Percentiles rank a stretch among this genome's conserved stretches.
Evolutionary conservation across 140 eudicot species (phyloP).

Genomic region (Cichorium intybus): DNA sequence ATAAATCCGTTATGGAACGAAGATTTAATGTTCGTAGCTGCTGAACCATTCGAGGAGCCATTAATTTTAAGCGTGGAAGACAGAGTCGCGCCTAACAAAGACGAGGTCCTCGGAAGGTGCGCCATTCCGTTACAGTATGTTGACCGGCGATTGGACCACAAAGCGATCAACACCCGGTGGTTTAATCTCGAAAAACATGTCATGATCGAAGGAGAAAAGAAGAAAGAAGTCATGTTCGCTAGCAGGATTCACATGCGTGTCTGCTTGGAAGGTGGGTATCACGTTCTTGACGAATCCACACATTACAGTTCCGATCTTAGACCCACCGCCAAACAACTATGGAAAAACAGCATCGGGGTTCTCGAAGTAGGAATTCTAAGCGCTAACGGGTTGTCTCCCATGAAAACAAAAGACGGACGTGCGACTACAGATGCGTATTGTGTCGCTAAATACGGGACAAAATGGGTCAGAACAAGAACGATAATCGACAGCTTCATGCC

Average conservation of each 20-base stretch:
- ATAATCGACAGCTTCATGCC: constrained; percentile 47
- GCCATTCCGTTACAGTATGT: constrained; percentile 44
- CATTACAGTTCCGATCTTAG: constrained; percentile 54
- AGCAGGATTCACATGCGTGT: constrained; percentile 52
- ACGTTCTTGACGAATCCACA: constrained; percentile 60
- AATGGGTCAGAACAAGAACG: constrained; percentile 62
- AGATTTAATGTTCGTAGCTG: constrained; percentile 57
- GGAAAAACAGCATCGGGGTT: constrained; percentile 49
- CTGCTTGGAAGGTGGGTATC: constrained; percentile 74
- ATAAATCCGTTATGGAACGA: constrained; percentile 66
- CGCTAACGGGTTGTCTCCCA: constrained; percentile 51
- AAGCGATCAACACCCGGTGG: constrained; percentile 44
- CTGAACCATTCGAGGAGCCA: constrained; percentile 65
- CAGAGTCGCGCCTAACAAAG: constrained; percentile 38
- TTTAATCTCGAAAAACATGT: constrained; percentile 48
- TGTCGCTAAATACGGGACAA: constrained; percentile 67
- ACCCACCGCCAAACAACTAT: constrained; percentile 54
- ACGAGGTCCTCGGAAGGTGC: constrained; percentile 49
- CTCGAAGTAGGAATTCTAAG: constrained; percentile 54
- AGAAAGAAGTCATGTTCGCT: constrained; percentile 44
- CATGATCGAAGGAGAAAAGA: constrained; percentile 41
- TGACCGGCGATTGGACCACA: constrained; percentile 50
- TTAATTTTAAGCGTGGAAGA: constrained; percentile 55
- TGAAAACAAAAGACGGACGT: constrained; percentile 47
- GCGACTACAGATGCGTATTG: constrained; percentile 63